Evolutionary conservation across 192 early-diverging fungal genomes (phyloP).

Genomic region (Pilaira anomala): DNA sequence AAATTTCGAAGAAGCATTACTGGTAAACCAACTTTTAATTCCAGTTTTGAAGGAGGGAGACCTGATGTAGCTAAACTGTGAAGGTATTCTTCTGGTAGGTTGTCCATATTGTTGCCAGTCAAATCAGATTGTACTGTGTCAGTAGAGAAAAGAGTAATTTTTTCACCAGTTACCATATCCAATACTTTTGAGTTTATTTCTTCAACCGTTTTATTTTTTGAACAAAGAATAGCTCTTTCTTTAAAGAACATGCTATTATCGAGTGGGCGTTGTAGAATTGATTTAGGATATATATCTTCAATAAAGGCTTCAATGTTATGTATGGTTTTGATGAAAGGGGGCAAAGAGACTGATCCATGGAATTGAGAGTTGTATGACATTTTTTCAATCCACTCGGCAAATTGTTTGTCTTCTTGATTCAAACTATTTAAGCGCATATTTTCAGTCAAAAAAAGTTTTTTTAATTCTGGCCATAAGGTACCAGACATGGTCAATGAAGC

Average conservation of each 20-base stretch:
- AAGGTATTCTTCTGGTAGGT: neutral
- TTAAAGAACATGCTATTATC: neutral
- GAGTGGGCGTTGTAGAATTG: neutral
- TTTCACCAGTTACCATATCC: neutral
- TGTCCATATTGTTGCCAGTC: neutral
- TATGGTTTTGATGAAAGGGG: neutral
- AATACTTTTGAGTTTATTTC: neutral
- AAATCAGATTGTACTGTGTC: neutral
- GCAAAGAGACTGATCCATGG: neutral
- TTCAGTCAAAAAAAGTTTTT: neutral
- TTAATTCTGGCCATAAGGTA: neutral
- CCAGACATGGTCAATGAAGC: neutral
- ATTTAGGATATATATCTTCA: neutral
- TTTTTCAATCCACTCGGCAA: neutral
- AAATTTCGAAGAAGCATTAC: neutral
- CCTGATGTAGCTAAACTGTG: neutral
- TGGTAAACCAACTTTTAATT: neutral
- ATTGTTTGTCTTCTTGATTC: neutral
- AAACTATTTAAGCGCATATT: neutral
- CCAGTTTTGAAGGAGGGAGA: neutral
- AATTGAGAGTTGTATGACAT: neutral
- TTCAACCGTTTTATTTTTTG: neutral
- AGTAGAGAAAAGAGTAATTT: neutral
- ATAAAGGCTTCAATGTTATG: neutral
- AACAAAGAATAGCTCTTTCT: neutral